Evolutionary conservation across 164 flowering plant genomes (phyloP), one percentile per base, ranked within the genome.

Genomic region (Chimonanthus salicifolius): DNA sequence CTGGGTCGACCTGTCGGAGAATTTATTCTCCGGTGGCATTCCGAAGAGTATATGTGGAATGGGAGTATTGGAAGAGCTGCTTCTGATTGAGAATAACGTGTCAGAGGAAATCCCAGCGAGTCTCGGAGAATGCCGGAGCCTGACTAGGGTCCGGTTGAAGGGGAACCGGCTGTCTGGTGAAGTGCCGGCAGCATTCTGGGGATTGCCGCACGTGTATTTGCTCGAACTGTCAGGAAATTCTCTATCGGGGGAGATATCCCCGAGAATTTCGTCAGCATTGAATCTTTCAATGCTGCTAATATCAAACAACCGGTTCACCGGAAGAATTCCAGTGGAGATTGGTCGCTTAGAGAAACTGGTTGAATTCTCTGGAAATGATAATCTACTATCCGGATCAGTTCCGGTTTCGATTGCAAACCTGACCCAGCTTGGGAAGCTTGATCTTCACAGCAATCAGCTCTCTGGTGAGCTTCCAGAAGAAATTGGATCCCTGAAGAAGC

Each of bases 291-390:
- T 83, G 74, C 85, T 95, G 18, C 94, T 90, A 65, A 76, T 95
- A 21, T 68, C 88, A n/a, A 89, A 87, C 5, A 95, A 95, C 80
- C 89, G 89, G 70, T 90, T 96, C 74, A 85, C 97, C 77, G 98
- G 98, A 49, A 81, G 83, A 0, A 82, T 96, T 74, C 94, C 95
- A 67, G 75, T 84, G 71, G 99, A 92, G 81, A 64, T 96, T 21
- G 98, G 99, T 0, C 84, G 88, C 67, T 64, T 94, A 74, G 80
- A 85, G 67, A 85, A 80, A 49, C 79, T 96, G 2, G 92, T 88
- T 81, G 79, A 85, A 9, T 71, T 96, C 49, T 92, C 95, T 90
- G 82, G 88, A 20, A 82, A 87, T 0, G 72, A 68, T 2, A 88
- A 92, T 77, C 84, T 82, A 64, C 66, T 96, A 18, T 74, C 86